Base-by-base conservation (phyloP, 2,329 filamentous ascomycete species). In the Pezicula radicicola region DNA sequence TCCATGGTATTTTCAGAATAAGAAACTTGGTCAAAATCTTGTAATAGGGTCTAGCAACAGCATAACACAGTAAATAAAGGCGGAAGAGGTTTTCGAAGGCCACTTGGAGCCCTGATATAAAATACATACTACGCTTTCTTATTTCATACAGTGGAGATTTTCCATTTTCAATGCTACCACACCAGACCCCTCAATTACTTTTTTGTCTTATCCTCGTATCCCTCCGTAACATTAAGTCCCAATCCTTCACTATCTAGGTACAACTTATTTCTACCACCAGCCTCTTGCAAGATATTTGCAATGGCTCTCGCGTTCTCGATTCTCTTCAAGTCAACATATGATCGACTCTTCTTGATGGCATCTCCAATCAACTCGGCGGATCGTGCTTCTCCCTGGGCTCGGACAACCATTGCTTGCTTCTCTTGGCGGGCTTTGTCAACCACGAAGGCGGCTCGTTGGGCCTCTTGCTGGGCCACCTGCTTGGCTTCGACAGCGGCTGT, bases 351-450 rank as follows among this genome's bases (percentile, higher is more conserved):
- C 89, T 97, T 99, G 85, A 99, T 96, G 56, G 94, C 94, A 49
- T 99, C 94, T 73, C 94, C 94, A 66, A 99, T 97, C 59, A 99
- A 86, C 76, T 99, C 92, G 44, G 94, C 94, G 37, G 94, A 97
- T 60, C 94, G 89, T 46, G 94, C 94, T 77, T 99, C 94, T 91
- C 94, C 94, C 84, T 97, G 94, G 4, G 94, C 94, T 75, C 91
- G 91, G 68, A 99, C 94, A 51, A 99, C 91, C 78, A 92, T 97
- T 64, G 94, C 94, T 76, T 99, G 94, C 81, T 99, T 99, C 82
- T 99, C 94, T 75, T 99, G 94, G 62, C 94, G 87, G 49, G 94
- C 94, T 78, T 97, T 97, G 85, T 99, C 94, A 61, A 99, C 94
- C 48, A 99, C 81, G 76, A 99, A 99, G 55, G 94, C 94, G 33